Conservation (phyloP, 1,284 basidiomycete genomes). For the Irpex sp. region DNA sequence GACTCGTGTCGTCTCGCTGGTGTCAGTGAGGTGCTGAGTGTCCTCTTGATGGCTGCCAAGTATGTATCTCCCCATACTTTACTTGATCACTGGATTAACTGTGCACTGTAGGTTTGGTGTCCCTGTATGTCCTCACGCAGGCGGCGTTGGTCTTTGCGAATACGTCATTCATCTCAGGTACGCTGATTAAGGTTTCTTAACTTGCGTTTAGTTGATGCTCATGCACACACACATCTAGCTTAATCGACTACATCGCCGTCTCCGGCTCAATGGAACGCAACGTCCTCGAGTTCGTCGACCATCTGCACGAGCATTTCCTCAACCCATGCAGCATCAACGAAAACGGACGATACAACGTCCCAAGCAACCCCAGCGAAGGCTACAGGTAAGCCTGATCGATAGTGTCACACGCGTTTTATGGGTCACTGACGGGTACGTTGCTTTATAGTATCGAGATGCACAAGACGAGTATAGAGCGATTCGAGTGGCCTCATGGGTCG, state of each 20-base stretch:
- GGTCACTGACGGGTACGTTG: background rate
- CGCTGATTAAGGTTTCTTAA: constrained; percentile 4
- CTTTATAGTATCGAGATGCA: constrained; percentile 85
- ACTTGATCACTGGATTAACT: constrained; percentile 2
- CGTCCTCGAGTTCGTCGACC: constrained; percentile 87
- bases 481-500: constrained; percentile 71
- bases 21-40: constrained; percentile 89
- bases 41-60: constrained; percentile 95
- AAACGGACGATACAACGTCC: constrained; percentile 84
- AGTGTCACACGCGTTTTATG: background rate
- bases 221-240: constrained; percentile 31
- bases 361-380: constrained; percentile 60
- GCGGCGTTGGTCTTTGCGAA: constrained; percentile 93
- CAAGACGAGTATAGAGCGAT: constrained; percentile 67
- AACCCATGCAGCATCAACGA: constrained; percentile 88
- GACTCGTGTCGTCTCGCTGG: constrained; percentile 93
- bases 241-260: constrained; percentile 91
- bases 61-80: constrained; percentile 29
- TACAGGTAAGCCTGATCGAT: constrained; percentile 51
- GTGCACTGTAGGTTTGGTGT: constrained; percentile 61
- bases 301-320: constrained; percentile 91
- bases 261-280: constrained; percentile 93
- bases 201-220: background rate
- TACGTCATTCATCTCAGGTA: constrained; percentile 84
- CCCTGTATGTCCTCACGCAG: constrained; percentile 92